These are phyloP conservation scores for Clohesyomyces aquaticus DNA, from an alignment of 495 filamentous ascomycete species.

Conservation along the genomic window DNA sequence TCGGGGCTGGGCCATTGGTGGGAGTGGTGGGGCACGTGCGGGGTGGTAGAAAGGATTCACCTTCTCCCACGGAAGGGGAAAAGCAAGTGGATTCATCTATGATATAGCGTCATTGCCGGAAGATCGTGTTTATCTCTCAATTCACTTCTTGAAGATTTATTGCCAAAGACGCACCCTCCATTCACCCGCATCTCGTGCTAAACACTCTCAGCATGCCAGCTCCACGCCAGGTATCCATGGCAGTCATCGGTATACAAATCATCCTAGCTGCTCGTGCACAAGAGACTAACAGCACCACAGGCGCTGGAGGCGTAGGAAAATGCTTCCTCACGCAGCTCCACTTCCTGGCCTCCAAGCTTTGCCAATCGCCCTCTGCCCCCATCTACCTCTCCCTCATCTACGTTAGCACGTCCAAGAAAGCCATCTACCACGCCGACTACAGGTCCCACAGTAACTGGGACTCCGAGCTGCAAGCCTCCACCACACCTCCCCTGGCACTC, in stretches of 20 bases:
- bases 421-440: constrained; percentile 67
- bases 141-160: background rate
- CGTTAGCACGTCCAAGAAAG: constrained; percentile 78
- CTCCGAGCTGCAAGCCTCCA: constrained; percentile 55
- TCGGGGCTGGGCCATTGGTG: constrained; percentile 2
- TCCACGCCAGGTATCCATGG: constrained; percentile 46
- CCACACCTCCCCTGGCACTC: constrained; percentile 61
- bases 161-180: background rate
- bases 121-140: background rate
- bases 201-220: constrained; percentile 36
- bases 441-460: constrained; percentile 44
- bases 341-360: constrained; percentile 56
- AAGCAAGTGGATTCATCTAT: background rate
- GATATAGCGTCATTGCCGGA: background rate
- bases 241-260: constrained; percentile 50
- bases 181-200: background rate
- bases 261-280: constrained; percentile 16
- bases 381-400: constrained; percentile 72
- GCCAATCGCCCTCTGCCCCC: constrained; percentile 54
- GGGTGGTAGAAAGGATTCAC: constrained; percentile 6
- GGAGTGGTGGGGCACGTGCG: constrained; percentile 19
- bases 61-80: background rate
- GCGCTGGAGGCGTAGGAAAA: constrained; percentile 90
- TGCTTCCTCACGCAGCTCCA: constrained; percentile 83
- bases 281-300: constrained; percentile 52